phyloP scores from a whole-genome alignment of 2,329 filamentous ascomycete species.

The Epichloe sp. region DNA sequence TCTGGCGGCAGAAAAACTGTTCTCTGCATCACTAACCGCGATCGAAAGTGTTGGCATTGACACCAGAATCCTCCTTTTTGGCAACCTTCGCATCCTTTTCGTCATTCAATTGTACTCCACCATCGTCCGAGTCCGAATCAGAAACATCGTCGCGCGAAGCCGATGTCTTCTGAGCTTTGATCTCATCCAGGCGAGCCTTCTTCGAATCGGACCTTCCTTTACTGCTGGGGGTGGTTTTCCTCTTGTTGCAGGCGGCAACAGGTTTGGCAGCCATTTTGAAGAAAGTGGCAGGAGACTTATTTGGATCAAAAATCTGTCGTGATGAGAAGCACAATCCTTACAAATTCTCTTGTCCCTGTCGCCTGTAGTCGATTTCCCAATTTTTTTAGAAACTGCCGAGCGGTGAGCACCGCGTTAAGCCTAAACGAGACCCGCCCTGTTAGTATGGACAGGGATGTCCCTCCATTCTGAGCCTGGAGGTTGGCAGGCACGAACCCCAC shows the following conservation, averaged over 20 bases:
- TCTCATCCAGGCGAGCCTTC: conserved; percentile 34
- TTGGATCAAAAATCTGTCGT: neutral
- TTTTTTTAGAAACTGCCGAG: conserved; percentile 20
- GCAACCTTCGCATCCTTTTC: conserved; percentile 18
- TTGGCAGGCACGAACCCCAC: no score
- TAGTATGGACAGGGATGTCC: no score
- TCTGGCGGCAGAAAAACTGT: neutral
- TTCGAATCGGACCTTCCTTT: conserved; percentile 34
- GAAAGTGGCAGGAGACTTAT: neutral
- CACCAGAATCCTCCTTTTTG: conserved; percentile 18
- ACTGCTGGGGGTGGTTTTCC: conserved; percentile 35
- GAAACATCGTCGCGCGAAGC: conserved; percentile 24
- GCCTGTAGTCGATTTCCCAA: conserved; percentile 1
- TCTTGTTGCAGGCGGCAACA: conserved; percentile 37
- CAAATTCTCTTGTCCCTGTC: neutral
- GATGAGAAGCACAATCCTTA: neutral
- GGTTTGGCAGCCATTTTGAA: conserved; percentile 34
- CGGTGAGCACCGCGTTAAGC: conserved; percentile 19
- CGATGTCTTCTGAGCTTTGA: conserved; percentile 19
- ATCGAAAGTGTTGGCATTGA: conserved; percentile 28
- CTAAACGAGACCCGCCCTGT: conserved; percentile 3
- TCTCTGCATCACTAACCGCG: conserved; percentile 21
- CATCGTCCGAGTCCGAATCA: conserved; percentile 32
- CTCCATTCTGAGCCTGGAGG: no score
- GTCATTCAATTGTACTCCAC: conserved; percentile 34